These are phyloP conservation scores for Parascedosporium putredinis DNA, from an alignment of 2,329 filamentous ascomycete genomes.

Conservation along the genomic window DNA sequence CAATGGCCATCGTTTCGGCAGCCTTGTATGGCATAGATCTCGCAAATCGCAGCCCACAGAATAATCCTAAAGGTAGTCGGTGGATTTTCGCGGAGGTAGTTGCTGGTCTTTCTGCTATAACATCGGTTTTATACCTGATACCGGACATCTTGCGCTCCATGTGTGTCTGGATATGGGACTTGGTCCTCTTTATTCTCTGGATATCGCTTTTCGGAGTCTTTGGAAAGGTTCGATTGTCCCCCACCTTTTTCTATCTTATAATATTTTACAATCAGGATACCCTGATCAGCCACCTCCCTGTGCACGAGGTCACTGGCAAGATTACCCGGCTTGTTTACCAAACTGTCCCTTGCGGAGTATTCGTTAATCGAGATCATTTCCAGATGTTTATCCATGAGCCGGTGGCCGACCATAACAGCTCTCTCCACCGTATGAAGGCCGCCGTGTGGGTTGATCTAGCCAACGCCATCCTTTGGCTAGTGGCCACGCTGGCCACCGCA, in stretches of 20 bases:
- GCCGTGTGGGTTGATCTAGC: slow-evolving; percentile 75
- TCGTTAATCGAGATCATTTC: too few relatives aligned
- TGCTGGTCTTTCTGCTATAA: slow-evolving; percentile 54
- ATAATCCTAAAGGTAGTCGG: neutral
- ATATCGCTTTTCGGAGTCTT: slow-evolving; percentile 76
- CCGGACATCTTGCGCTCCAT: slow-evolving; percentile 47
- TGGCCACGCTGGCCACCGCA: slow-evolving; percentile 44
- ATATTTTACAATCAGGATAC: too few relatives aligned
- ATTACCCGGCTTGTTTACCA: too few relatives aligned
- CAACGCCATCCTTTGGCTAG: slow-evolving; percentile 67
- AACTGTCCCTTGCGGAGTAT: too few relatives aligned
- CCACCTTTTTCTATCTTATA: neutral
- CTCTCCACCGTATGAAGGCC: slow-evolving; percentile 67
- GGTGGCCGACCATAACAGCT: slow-evolving; percentile 49
- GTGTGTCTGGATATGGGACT: slow-evolving; percentile 54
- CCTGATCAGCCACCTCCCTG: too few relatives aligned
- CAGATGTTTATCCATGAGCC: slow-evolving; percentile 65
- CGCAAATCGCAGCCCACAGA: slow-evolving; percentile 31
- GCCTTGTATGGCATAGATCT: slow-evolving; percentile 70
- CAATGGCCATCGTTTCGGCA: slow-evolving; percentile 64
- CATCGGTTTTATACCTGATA: slow-evolving; percentile 54
- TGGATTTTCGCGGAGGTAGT: slow-evolving; percentile 64
- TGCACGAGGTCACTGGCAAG: too few relatives aligned
- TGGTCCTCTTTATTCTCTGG: slow-evolving; percentile 67
- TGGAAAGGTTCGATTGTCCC: slow-evolving; percentile 43